Evolutionary conservation across 495 filamentous ascomycete genomes (phyloP).

Genomic region (Staphylotrichum longicolle): DNA sequence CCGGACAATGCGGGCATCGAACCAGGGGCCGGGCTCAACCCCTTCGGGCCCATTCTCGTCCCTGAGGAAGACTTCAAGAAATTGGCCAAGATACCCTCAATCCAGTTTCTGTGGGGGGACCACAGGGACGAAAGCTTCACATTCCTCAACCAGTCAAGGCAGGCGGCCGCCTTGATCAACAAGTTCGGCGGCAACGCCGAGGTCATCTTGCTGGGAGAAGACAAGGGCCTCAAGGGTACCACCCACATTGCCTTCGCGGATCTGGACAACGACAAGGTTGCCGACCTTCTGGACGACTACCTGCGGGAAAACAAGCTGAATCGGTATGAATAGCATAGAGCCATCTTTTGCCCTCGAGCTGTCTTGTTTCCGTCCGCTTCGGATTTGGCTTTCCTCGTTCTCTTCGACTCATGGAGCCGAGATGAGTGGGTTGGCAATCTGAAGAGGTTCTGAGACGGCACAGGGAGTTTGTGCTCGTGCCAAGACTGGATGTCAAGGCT

Average conservation of each 20-base stretch:
- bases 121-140: constrained; percentile 37
- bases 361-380: too few species aligned
- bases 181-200: constrained; percentile 47
- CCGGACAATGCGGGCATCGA: constrained; percentile 42
- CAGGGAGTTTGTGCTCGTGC: too few species aligned
- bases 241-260: constrained; percentile 50
- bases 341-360: too few species aligned
- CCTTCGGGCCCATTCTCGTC: constrained; percentile 38
- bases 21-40: constrained; percentile 19
- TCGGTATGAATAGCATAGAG: constrained; percentile 26
- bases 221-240: constrained; percentile 41
- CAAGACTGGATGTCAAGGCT: too few species aligned
- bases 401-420: too few species aligned
- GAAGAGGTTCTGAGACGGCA: too few species aligned
- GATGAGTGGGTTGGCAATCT: too few species aligned
- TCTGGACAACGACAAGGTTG: constrained; percentile 46
- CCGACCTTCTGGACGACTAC: constrained; percentile 40
- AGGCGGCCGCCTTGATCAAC: constrained; percentile 43
- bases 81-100: constrained; percentile 36
- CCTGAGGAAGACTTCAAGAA: constrained; percentile 49
- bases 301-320: constrained; percentile 38
- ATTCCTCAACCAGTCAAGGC: constrained; percentile 29
- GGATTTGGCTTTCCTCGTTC: too few species aligned
- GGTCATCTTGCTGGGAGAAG: constrained; percentile 42
- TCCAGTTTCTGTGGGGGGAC: constrained; percentile 52